Percentiles rank a stretch among this genome's conserved stretches.
phyloP scores from a whole-genome alignment of 2,329 filamentous ascomycete species.

The Talaromyces sp. region DNA sequence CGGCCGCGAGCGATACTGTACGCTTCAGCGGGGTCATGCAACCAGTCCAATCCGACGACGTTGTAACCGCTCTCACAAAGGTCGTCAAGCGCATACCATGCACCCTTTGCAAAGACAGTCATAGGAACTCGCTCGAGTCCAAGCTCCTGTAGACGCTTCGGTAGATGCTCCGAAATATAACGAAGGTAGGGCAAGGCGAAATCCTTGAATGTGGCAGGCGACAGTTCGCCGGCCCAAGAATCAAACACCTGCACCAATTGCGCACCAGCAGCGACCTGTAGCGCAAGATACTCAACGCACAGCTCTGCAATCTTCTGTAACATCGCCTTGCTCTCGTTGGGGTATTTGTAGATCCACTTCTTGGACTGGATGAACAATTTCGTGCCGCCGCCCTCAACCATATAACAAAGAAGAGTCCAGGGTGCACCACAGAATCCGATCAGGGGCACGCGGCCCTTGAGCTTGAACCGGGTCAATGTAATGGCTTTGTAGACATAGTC shows the following conservation, averaged over 20 bases:
- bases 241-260: constrained; percentile 98
- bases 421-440: constrained; percentile 97
- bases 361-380: constrained; percentile 94
- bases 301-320: constrained; percentile 89
- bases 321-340: constrained; percentile 72
- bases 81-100: constrained; percentile 88
- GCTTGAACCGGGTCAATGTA: constrained; percentile 81
- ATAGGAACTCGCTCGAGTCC: constrained; percentile 81
- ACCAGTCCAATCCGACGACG: constrained; percentile 92
- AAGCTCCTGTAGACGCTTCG: constrained; percentile 68
- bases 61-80: constrained; percentile 87
- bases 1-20: constrained; percentile 74
- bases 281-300: constrained; percentile 88
- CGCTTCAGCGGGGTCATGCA: constrained; percentile 82
- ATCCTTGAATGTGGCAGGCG: constrained; percentile 74
- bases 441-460: constrained; percentile 82
- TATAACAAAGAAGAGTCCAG: constrained; percentile 97
- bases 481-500: constrained; percentile 97
- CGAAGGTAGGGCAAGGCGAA: constrained; percentile 84
- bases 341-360: constrained; percentile 93
- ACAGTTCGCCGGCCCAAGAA: constrained; percentile 94
- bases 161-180: constrained; percentile 78
- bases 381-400: constrained; percentile 95
- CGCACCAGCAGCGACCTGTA: constrained; percentile 89
- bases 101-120: constrained; percentile 97